phyloP scores from a whole-genome alignment of 768 basidiomycete species.

The Lactarius sp. region DNA sequence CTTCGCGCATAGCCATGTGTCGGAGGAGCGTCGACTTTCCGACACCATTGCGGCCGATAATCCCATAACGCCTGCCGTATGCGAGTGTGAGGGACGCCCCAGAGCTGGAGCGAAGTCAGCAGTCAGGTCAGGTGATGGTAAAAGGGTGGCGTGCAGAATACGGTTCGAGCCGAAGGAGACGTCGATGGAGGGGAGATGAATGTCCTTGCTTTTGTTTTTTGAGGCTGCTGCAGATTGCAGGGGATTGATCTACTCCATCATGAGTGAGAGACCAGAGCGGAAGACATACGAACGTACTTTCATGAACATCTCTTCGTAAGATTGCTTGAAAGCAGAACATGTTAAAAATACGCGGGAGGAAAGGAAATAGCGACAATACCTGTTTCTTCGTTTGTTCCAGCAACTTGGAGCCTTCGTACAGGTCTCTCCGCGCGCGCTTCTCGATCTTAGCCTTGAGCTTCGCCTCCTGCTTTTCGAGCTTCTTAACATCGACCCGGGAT shows the following conservation, averaged over 20 bases:
- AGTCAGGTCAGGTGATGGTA: slow-evolving; percentile 2
- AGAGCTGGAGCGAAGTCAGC: slow-evolving; percentile 42
- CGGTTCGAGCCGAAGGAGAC: slow-evolving; percentile 94
- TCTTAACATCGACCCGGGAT: slow-evolving; percentile 90
- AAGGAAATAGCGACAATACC: slow-evolving; percentile 36
- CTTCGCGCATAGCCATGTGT: slow-evolving; percentile 91
- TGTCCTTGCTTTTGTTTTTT: slow-evolving; percentile 97
- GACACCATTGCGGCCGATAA: slow-evolving; percentile 76
- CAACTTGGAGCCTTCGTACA: slow-evolving; percentile 95
- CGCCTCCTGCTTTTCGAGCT: slow-evolving; percentile 94
- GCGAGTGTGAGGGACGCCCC: slow-evolving; percentile 85
- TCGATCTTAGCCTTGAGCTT: slow-evolving; percentile 98
- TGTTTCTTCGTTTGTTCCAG: slow-evolving; percentile 90
- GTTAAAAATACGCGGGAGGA: not conserved
- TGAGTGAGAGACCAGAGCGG: not conserved
- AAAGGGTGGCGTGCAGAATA: slow-evolving; percentile 60
- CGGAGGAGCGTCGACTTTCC: slow-evolving; percentile 96
- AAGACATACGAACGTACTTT: slow-evolving; percentile 46
- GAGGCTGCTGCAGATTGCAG: slow-evolving; percentile 69
- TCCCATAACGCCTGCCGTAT: slow-evolving; percentile 83
- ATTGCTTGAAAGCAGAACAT: slow-evolving; percentile 55
- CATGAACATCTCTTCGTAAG: slow-evolving; percentile 99
- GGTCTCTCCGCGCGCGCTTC: slow-evolving; percentile 83
- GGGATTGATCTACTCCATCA: slow-evolving; percentile 70
- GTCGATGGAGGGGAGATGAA: slow-evolving; percentile 91